These are phyloP conservation scores for Omphalea diandra DNA, from an alignment of 441 rosid genomes.

Conservation along the genomic window DNA sequence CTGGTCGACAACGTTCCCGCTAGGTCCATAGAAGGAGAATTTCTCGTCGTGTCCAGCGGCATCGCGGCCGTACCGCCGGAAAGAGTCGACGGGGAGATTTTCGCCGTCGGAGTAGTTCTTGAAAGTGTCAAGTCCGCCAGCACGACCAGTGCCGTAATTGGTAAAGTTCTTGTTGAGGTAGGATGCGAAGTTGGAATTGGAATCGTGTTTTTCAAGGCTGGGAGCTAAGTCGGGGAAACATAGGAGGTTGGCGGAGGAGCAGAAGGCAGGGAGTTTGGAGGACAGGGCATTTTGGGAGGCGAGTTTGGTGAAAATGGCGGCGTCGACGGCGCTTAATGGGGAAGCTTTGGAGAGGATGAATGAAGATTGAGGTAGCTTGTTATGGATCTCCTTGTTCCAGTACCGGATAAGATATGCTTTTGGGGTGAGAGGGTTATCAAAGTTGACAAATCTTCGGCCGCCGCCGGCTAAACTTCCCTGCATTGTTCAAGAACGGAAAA, in stretches of 20 bases:
- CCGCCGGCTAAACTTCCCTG: slow-evolving; percentile 45
- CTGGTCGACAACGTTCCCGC: slow-evolving; percentile 69
- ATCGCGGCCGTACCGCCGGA: slow-evolving; percentile 71
- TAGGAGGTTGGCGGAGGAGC: slow-evolving; percentile 73
- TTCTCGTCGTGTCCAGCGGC: slow-evolving; percentile 51
- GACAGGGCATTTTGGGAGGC: slow-evolving; percentile 56
- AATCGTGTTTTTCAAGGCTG: slow-evolving; percentile 51
- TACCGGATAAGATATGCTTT: slow-evolving; percentile 71
- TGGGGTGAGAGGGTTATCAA: slow-evolving; percentile 70
- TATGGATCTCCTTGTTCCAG: slow-evolving; percentile 75
- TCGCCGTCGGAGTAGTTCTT: slow-evolving; percentile 56
- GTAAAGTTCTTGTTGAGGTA: slow-evolving; percentile 72
- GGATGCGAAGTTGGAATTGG: slow-evolving; percentile 49
- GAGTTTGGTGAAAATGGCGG: slow-evolving; percentile 64
- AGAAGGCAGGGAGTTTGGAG: slow-evolving; percentile 56
- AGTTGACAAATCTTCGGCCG: slow-evolving; percentile 20
- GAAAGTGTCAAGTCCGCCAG: slow-evolving; percentile 60
- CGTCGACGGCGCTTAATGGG: slow-evolving; percentile 62
- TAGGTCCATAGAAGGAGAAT: slow-evolving; percentile 52
- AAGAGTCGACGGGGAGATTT: slow-evolving; percentile 56
- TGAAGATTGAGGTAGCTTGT: slow-evolving; percentile 38
- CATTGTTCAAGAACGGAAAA: slow-evolving; percentile 38
- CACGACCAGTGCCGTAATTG: slow-evolving; percentile 52
- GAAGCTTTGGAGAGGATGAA: slow-evolving; percentile 74
- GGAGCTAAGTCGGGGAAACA: slow-evolving; percentile 74